Percentiles rank a stretch among this genome's conserved stretches.
phyloP scores from a whole-genome alignment of 2,329 filamentous ascomycete species.

The Colletotrichum trifolii region DNA sequence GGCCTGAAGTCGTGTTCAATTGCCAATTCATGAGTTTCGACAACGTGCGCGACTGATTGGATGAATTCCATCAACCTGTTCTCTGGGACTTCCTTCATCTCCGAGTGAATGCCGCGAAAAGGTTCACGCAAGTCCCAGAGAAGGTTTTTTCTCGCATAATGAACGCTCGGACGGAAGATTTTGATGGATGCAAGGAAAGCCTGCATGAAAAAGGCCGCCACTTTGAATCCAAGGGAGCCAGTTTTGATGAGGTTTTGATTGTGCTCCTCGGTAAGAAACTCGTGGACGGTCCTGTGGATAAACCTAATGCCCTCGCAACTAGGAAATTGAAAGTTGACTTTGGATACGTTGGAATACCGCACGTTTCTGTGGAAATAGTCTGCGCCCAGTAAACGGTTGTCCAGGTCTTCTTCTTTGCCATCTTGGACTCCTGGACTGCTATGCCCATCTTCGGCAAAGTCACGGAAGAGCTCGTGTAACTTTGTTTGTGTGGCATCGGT shows the following conservation, averaged over 20 bases:
- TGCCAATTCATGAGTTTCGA: no score
- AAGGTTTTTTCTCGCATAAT: not conserved
- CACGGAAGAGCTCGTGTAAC: no score
- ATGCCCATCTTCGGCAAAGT: not conserved
- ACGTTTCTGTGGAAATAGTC: not conserved
- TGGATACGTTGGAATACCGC: not conserved
- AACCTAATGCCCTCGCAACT: not conserved
- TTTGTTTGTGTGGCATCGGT: no score
- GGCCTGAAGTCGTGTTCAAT: no score
- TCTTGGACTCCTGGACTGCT: no score
- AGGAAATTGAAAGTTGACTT: not conserved
- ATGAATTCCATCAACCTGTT: no score
- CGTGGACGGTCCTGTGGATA: not conserved
- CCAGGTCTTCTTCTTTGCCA: no score
- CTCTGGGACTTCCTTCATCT: no score
- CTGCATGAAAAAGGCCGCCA: not conserved
- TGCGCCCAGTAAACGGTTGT: not conserved
- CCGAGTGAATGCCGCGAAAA: no score
- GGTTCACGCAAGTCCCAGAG: not conserved
- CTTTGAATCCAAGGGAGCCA: not conserved
- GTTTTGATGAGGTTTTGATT: not conserved
- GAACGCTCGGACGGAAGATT: not conserved
- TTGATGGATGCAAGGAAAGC: slow-evolving; percentile 1
- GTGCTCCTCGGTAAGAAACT: not conserved
- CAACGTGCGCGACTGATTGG: no score